These are phyloP conservation scores for Cardamine chenopodiifolia DNA, from an alignment of 345 rosid species.

Conservation along the genomic window DNA sequence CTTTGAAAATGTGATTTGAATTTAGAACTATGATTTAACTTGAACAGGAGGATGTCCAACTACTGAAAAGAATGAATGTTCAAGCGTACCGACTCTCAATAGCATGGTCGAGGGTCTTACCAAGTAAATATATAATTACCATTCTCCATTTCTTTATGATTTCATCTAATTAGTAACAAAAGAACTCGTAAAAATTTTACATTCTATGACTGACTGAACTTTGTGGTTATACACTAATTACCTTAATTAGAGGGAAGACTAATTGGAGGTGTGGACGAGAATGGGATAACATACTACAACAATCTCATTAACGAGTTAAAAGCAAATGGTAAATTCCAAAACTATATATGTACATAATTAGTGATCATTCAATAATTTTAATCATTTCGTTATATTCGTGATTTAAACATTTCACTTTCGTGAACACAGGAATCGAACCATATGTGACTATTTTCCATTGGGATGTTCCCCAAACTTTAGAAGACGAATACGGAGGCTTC, in stretches of 20 bases:
- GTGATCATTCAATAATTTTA: too few relatives aligned
- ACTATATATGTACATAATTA: too few relatives aligned
- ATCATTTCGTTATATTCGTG: not conserved
- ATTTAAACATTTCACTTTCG: too few relatives aligned
- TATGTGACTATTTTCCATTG: too few relatives aligned
- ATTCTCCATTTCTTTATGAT: too few relatives aligned
- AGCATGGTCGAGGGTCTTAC: constrained; percentile 49
- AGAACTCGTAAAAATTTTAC: not conserved
- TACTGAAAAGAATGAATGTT: not conserved
- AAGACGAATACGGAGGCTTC: too few relatives aligned
- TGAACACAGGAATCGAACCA: too few relatives aligned
- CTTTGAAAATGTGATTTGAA: not conserved
- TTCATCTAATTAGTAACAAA: not conserved
- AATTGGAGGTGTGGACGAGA: constrained; percentile 47
- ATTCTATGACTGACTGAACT: not conserved
- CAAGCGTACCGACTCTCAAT: constrained; percentile 26
- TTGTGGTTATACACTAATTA: not conserved
- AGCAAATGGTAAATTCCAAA: constrained; percentile 12
- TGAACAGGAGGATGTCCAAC: constrained; percentile 8
- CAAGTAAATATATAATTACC: constrained; percentile 46
- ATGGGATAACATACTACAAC: constrained; percentile 52
- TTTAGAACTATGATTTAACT: constrained; percentile 32
- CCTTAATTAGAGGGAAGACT: constrained; percentile 46
- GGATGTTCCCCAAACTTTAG: too few relatives aligned
- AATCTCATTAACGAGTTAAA: constrained; percentile 46